Evolutionary conservation across 768 basidiomycete species (phyloP).

Genomic region (Russula vinacea): DNA sequence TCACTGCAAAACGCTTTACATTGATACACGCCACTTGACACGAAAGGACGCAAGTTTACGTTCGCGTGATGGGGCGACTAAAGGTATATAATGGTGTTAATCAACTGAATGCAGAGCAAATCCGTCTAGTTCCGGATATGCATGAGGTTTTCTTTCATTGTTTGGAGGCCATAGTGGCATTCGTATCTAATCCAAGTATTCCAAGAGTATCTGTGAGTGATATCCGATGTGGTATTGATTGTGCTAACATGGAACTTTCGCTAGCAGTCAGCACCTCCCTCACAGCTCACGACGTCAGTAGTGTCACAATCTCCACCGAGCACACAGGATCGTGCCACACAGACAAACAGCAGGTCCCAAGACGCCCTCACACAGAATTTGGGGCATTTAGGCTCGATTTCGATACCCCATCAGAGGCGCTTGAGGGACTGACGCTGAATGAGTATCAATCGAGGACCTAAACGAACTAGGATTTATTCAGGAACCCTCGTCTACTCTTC

Average conservation of each 20-base stretch:
- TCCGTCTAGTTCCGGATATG: constrained; percentile 43
- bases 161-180: constrained; percentile 44
- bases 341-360: neutral
- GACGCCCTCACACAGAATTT: neutral
- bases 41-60: constrained; percentile 10
- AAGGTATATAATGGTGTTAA: constrained; percentile 40
- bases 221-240: neutral
- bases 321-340: neutral
- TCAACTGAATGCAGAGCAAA: constrained; percentile 39
- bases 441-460: neutral
- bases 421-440: constrained; percentile 15
- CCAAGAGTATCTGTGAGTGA: constrained; percentile 33
- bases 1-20: neutral
- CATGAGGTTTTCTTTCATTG: constrained; percentile 50
- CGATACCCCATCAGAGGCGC: neutral
- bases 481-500: neutral
- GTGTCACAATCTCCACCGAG: neutral
- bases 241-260: neutral
- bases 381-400: neutral
- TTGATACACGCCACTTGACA: neutral
- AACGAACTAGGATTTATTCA: neutral
- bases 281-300: neutral
- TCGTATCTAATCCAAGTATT: constrained; percentile 34
- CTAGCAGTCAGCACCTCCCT: neutral
- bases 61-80: constrained; percentile 20